phyloP scores from a whole-genome alignment of 805 yeast species.

The Myxozyma udenii region DNA sequence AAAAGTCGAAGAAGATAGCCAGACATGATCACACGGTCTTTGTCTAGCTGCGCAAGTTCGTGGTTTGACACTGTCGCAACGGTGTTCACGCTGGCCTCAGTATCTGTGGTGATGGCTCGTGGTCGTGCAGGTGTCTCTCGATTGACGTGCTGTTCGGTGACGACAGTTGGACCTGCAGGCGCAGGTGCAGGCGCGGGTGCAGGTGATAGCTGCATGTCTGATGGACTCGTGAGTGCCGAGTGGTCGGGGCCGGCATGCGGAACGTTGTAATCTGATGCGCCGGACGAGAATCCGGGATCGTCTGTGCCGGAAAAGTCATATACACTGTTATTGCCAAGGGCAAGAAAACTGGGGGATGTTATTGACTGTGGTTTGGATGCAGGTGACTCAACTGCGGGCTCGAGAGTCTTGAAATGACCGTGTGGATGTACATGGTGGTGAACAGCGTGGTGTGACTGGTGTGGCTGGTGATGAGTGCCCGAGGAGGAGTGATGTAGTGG shows the following conservation, averaged over 20 bases:
- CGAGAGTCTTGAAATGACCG: too few relatives aligned
- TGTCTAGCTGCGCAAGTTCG: constrained; percentile 21
- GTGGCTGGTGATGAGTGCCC: too few relatives aligned
- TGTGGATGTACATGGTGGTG: too few relatives aligned
- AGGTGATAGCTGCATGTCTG: constrained; percentile 5
- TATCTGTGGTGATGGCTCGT: too few relatives aligned
- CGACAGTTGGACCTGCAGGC: neutral
- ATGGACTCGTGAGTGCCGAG: neutral
- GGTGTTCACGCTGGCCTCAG: neutral
- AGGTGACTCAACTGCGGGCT: too few relatives aligned
- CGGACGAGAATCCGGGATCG: constrained; percentile 27
- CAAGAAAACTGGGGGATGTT: neutral
- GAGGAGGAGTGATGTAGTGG: too few relatives aligned
- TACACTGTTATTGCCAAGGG: constrained; percentile 8
- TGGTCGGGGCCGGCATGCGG: neutral
- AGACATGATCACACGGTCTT: constrained; percentile 43
- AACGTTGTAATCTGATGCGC: constrained; percentile 24
- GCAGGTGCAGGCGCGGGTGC: neutral
- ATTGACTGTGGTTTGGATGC: neutral
- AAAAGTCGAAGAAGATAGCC: constrained; percentile 46
- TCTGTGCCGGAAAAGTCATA: constrained; percentile 26
- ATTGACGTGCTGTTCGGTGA: too few relatives aligned
- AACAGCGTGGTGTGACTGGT: too few relatives aligned
- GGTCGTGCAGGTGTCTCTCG: too few relatives aligned
- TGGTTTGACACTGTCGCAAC: neutral